Conservation (phyloP, 768 basidiomycete genomes). For the Termitomyces heimii region DNA sequence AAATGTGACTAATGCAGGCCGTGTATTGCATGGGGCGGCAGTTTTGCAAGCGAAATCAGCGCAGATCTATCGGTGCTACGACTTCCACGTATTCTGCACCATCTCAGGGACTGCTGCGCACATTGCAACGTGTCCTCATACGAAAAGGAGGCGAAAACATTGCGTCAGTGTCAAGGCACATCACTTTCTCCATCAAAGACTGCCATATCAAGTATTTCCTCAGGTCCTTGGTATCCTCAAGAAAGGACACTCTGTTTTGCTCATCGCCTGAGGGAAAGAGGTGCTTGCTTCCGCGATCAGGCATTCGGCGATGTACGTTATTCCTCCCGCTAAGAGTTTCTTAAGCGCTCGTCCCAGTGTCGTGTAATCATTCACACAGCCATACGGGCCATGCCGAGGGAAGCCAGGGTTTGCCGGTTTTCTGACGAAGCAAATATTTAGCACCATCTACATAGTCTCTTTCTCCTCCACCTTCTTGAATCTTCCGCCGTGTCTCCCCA, state of each 20-base stretch:
- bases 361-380: constrained; percentile 11
- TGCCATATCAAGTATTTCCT: background rate
- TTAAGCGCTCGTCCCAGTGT: background rate
- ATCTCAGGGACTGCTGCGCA: background rate
- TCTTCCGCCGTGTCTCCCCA: constrained; percentile 3
- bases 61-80: background rate
- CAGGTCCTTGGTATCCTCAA: background rate
- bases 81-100: constrained; percentile 2
- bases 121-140: constrained; percentile 7
- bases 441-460: constrained; percentile 1
- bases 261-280: background rate
- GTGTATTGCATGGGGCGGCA: background rate
- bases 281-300: background rate
- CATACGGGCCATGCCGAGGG: constrained; percentile 5
- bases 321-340: background rate
- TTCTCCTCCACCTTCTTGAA: constrained; percentile 1
- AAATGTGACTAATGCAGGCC: background rate
- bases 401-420: constrained; percentile 5
- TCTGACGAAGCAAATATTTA: constrained; percentile 10
- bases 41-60: background rate
- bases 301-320: background rate
- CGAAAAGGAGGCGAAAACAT: background rate
- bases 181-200: constrained; percentile 7
- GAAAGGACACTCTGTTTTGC: background rate
- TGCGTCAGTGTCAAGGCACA: background rate